Evolutionary conservation across 2,329 filamentous ascomycete species (phyloP), one percentile per base, ranked within the genome.

Genomic region (Seiridium cupressi): DNA sequence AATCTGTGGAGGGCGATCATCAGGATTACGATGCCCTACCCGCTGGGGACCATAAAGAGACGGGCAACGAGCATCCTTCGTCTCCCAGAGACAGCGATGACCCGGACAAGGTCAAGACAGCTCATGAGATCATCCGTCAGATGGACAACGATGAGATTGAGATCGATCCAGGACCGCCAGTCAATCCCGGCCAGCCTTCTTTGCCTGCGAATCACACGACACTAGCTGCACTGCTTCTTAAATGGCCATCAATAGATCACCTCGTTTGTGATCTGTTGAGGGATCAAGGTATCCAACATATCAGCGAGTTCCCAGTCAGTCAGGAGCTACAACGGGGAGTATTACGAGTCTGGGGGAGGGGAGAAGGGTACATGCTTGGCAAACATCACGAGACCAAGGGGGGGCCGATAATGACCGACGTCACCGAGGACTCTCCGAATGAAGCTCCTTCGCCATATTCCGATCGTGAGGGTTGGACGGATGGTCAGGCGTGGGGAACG

Each of bases 171-270:
- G 81, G 81, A 6, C 80, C 81, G 6, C 76, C 80, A 9, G 81
- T 84, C 5, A 77, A 75, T 10, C 82, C 83, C 1, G 87, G 86
- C 51, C 83, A 87, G 64, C 84, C 90, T 11, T 85, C 89, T 1
- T 91, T 96, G 59, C 91, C 92, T 1, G 85, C 88, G 35, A 91
- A 96, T 65, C 94, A 98, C 70, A 96, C 92, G 0, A 97, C 93
- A 0, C 86, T 92, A n/a, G 93, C 93, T 1, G 91, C 95, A 55
- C 85, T 93, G 63, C 79, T 98, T 18, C 78, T 98, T 35, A 81
- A 84, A 51, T 93, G 90, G 87, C 84, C 84, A 0, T 83, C 87
- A 0, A 92, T 95, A 58, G 76, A 81, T 70, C 76, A 82, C 63
- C 71, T 97, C 70, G 86, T 91, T 40, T 79, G 70, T 62, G 75